Conservation (phyloP, 129 eudicot species). For the Escallonia rubra region DNA sequence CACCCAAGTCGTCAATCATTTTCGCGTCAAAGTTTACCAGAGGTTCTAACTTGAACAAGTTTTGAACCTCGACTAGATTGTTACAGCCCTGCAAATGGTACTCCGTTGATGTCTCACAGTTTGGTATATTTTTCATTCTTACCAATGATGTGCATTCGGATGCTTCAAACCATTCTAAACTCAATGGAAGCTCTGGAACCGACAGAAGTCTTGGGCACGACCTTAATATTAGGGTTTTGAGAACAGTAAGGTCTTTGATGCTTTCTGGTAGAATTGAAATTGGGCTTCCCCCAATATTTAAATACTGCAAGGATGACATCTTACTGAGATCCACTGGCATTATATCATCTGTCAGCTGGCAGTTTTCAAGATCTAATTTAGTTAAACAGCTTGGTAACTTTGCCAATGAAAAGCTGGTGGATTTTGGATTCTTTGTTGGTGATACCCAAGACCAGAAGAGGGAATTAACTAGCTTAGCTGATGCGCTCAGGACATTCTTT, state of each 20-base stretch:
- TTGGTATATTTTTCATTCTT: background rate
- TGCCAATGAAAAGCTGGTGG: background rate
- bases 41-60: constrained; percentile 7
- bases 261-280: constrained; percentile 6
- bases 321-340: background rate
- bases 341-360: constrained; percentile 6
- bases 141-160: background rate
- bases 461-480: background rate
- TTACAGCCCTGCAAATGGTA: background rate
- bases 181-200: constrained; percentile 5
- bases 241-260: constrained; percentile 3
- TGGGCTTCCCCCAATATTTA: constrained; percentile 6
- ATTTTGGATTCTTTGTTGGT: background rate
- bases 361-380: background rate
- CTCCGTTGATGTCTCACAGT: background rate
- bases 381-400: background rate
- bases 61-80: background rate
- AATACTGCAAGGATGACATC: constrained; percentile 6
- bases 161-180: background rate
- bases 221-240: background rate
- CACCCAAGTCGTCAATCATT: background rate
- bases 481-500: background rate
- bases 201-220: background rate
- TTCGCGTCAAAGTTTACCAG: background rate
- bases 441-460: background rate